A percentile compares a stretch with the other conserved stretches of the same genome.
phyloP scores from a whole-genome alignment of 2,329 filamentous ascomycete species.

The Podosphaera aphanis region DNA sequence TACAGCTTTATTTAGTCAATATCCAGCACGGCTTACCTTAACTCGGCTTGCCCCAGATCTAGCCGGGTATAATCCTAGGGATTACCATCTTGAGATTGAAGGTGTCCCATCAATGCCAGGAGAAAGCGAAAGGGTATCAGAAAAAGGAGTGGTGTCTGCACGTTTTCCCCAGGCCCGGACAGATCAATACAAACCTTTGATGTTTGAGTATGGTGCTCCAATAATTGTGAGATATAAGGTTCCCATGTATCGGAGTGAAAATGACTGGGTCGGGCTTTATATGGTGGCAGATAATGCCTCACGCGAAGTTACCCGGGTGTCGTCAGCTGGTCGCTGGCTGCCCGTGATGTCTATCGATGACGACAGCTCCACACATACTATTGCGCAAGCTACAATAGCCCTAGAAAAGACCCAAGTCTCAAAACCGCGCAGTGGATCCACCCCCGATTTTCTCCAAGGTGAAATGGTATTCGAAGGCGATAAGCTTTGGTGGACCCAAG shows the following conservation, averaged over 20 bases:
- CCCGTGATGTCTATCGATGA: constrained; percentile 57
- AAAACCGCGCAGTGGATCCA: background rate
- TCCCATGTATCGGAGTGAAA: constrained; percentile 64
- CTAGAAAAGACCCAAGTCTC: no score
- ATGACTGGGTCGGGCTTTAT: constrained; percentile 91
- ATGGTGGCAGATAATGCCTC: constrained; percentile 86
- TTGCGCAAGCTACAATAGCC: constrained; percentile 16
- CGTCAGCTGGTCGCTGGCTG: constrained; percentile 74
- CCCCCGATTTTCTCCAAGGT: constrained; percentile 33
- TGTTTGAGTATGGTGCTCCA: constrained; percentile 73
- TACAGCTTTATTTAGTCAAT: constrained; percentile 66
- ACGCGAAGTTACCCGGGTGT: constrained; percentile 59
- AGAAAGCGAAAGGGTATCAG: constrained; percentile 36
- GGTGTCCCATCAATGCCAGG: constrained; percentile 33
- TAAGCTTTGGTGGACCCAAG: constrained; percentile 92
- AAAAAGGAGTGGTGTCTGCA: constrained; percentile 49
- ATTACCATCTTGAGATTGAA: constrained; percentile 57
- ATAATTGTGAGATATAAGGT: constrained; percentile 81
- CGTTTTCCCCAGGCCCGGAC: constrained; percentile 38
- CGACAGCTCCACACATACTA: constrained; percentile 46
- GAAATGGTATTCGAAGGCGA: constrained; percentile 77
- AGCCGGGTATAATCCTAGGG: constrained; percentile 52
- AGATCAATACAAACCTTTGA: constrained; percentile 45
- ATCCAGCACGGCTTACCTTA: constrained; percentile 66
- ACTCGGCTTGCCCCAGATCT: constrained; percentile 58